phyloP scores from a whole-genome alignment of 129 eudicot genomes.

The Helichrysum umbraculigerum region DNA sequence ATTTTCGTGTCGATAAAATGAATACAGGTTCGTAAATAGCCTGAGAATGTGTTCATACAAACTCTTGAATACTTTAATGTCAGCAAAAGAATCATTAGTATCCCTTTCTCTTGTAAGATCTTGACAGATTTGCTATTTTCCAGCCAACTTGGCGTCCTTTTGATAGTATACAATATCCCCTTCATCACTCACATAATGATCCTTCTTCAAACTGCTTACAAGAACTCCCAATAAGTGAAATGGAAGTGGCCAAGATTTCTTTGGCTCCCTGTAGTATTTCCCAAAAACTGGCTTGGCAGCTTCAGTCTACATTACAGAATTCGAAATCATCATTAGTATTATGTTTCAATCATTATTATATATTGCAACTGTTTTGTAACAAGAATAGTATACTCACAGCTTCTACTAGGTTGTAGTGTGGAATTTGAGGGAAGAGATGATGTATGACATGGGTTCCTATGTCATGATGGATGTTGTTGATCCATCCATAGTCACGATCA shows the following conservation, averaged over 20 bases:
- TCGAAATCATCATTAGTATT: slow-evolving; percentile 3
- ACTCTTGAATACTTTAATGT: slow-evolving; percentile 27
- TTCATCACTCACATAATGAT: slow-evolving; percentile 82
- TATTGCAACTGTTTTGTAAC: not conserved
- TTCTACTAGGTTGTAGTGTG: slow-evolving; percentile 88
- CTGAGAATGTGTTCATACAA: slow-evolving; percentile 27
- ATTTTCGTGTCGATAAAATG: slow-evolving; percentile 17
- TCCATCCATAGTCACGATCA: slow-evolving; percentile 97
- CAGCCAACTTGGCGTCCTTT: slow-evolving; percentile 50
- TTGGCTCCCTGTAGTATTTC: slow-evolving; percentile 73
- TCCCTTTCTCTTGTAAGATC: slow-evolving; percentile 34
- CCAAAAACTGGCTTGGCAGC: slow-evolving; percentile 84
- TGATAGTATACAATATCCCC: slow-evolving; percentile 83
- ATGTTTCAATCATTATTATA: slow-evolving; percentile 6
- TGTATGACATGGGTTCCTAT: slow-evolving; percentile 96
- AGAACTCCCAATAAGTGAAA: slow-evolving; percentile 66
- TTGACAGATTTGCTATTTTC: slow-evolving; percentile 13
- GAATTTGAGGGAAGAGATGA: slow-evolving; percentile 99
- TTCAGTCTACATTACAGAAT: slow-evolving; percentile 53
- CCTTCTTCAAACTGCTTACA: slow-evolving; percentile 64
- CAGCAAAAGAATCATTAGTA: slow-evolving; percentile 40
- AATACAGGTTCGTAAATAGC: slow-evolving; percentile 12
- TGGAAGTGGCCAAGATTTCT: slow-evolving; percentile 76
- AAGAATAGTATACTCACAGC: slow-evolving; percentile 49
- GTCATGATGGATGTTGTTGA: slow-evolving; percentile 95